Evolutionary conservation across 495 filamentous ascomycete species (phyloP).

Genomic region (Neurospora sp.): DNA sequence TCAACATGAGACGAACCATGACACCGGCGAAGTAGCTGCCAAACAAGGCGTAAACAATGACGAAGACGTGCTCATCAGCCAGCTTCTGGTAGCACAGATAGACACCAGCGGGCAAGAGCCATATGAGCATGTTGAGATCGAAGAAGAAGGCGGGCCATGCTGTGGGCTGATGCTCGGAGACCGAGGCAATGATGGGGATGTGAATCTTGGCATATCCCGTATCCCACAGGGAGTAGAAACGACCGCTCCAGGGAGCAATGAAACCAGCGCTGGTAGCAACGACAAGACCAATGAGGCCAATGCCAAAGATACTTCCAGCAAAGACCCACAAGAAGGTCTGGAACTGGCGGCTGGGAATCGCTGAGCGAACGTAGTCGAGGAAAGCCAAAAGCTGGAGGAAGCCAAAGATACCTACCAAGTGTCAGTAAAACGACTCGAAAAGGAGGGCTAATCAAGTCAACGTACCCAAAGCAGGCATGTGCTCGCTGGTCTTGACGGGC

Average conservation of each 20-base stretch:
- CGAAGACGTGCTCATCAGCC: conserved; percentile 94
- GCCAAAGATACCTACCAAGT: conserved; percentile 72
- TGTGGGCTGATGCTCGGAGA: conserved; percentile 98
- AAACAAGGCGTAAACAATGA: conserved; percentile 91
- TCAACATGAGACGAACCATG: conserved; percentile 99
- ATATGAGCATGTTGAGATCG: conserved; percentile 95
- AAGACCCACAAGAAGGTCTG: conserved; percentile 75
- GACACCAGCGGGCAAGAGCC: conserved; percentile 97
- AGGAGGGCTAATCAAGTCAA: conserved; percentile 1
- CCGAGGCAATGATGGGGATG: conserved; percentile 98
- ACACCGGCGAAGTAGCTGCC: conserved; percentile 98
- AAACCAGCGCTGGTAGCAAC: conserved; percentile 75
- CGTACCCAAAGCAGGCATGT: conserved; percentile 93
- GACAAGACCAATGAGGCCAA: conserved; percentile 57
- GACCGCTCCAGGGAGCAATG: conserved; percentile 96
- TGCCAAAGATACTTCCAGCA: conserved; percentile 55
- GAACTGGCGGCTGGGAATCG: conserved; percentile 88
- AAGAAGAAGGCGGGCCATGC: conserved; percentile 99
- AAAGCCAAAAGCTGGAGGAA: conserved; percentile 90
- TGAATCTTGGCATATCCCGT: conserved; percentile 99
- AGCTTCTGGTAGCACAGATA: conserved; percentile 95
- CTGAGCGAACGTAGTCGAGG: conserved; percentile 78
- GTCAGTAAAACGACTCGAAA: conserved; percentile 17
- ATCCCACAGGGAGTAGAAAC: conserved; percentile 99
- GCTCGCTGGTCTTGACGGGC: conserved; percentile 92